A percentile compares a stretch with the other conserved stretches of the same genome.
Conservation (phyloP, 495 filamentous ascomycete genomes). For the Evansstolkia leycettana region DNA sequence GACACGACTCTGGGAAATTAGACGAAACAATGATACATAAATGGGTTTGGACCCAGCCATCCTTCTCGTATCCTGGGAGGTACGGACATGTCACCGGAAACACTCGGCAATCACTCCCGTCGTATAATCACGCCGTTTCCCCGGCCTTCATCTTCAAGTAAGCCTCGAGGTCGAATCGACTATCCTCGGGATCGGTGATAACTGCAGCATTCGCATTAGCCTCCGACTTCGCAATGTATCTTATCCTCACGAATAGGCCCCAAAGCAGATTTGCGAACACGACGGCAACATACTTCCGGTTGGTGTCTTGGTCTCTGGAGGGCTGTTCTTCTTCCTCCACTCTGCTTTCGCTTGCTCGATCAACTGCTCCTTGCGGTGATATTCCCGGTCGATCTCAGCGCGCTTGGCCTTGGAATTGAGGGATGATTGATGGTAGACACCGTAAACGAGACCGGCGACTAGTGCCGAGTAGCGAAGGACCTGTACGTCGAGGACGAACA, state of each 20-base stretch:
- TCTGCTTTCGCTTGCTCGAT: conserved; percentile 86
- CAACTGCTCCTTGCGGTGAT: conserved; percentile 72
- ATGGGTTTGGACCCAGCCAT: conserved; percentile 25
- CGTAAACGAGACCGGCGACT: conserved; percentile 78
- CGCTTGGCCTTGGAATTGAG: conserved; percentile 55
- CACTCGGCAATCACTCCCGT: conserved; percentile 22
- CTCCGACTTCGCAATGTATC: not conserved
- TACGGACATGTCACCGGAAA: conserved; percentile 21
- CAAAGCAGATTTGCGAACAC: not conserved
- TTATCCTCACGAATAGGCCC: not conserved
- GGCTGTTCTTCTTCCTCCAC: conserved; percentile 63
- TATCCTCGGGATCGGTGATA: conserved; percentile 69
- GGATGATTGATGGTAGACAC: conserved; percentile 75
- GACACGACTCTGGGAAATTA: conserved; percentile 34
- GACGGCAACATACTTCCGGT: conserved; percentile 43
- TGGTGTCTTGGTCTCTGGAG: conserved; percentile 33
- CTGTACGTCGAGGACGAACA: conserved; percentile 36
- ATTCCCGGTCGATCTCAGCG: conserved; percentile 60
- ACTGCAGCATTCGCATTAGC: conserved; percentile 34
- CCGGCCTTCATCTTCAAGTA: conserved; percentile 56
- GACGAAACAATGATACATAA: conserved; percentile 41
- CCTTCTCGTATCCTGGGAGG: conserved; percentile 28
- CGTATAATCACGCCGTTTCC: conserved; percentile 31
- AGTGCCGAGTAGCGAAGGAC: conserved; percentile 92
- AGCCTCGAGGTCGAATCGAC: conserved; percentile 83